Percentiles rank a stretch among this genome's conserved stretches.
Evolutionary conservation across 768 basidiomycete genomes (phyloP).

Genomic region (Phanerochaete carnosa): DNA sequence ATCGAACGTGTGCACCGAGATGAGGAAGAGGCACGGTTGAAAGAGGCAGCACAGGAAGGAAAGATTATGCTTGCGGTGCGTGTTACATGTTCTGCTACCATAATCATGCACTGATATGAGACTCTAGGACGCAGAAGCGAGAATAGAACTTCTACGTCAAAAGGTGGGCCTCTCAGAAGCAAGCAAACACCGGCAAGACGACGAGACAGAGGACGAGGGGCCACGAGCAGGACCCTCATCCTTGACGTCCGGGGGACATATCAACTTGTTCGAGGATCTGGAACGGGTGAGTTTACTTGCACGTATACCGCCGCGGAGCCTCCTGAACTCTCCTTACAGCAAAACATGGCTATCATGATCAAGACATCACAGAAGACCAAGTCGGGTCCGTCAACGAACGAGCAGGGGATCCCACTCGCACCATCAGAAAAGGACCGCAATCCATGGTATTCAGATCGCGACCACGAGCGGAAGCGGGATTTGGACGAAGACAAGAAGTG

Average conservation of each 20-base stretch:
- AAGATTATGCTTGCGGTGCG: constrained; percentile 68
- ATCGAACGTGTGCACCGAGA: constrained; percentile 77
- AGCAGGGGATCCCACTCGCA: constrained; percentile 71
- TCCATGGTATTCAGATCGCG: constrained; percentile 64
- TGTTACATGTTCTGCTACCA: not conserved
- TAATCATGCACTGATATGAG: not conserved
- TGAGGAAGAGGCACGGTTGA: constrained; percentile 71
- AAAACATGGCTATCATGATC: not conserved
- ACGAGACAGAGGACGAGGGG: constrained; percentile 19
- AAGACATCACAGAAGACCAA: constrained; percentile 16
- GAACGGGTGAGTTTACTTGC: constrained; percentile 50
- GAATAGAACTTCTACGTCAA: constrained; percentile 61
- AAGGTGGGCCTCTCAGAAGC: constrained; percentile 44
- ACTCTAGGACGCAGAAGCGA: constrained; percentile 73
- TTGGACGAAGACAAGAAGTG: constrained; percentile 24
- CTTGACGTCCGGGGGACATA: constrained; percentile 60
- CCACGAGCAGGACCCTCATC: constrained; percentile 26
- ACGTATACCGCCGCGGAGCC: not conserved
- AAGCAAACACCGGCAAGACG: constrained; percentile 14
- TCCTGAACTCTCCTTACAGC: not conserved
- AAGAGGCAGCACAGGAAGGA: constrained; percentile 70
- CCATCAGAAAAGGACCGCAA: constrained; percentile 74
- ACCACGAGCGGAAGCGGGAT: constrained; percentile 16
- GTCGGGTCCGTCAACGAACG: constrained; percentile 40
- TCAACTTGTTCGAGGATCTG: constrained; percentile 83